Conservation (phyloP, 768 basidiomycete genomes). For the Butyriboletus loyo region DNA sequence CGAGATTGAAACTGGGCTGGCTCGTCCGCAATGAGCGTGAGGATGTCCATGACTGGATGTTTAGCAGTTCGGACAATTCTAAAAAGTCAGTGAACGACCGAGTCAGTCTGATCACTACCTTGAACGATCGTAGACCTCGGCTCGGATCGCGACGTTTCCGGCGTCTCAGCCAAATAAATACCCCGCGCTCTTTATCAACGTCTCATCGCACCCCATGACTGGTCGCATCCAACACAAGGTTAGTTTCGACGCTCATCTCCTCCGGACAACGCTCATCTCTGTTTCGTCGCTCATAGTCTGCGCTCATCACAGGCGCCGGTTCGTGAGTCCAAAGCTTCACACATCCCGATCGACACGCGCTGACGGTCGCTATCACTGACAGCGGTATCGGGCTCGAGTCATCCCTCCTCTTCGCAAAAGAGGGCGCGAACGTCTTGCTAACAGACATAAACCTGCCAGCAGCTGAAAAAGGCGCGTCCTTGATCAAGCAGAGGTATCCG, state of each 20-base stretch:
- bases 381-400: conserved; percentile 98
- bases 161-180: conserved; percentile 5
- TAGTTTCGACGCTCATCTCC: conserved; percentile 3
- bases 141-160: conserved; percentile 1
- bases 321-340: conserved; percentile 52
- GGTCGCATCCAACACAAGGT: conserved; percentile 71
- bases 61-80: too few relatives aligned
- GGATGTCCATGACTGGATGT: not conserved
- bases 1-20: conserved; percentile 19
- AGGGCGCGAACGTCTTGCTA: conserved; percentile 88
- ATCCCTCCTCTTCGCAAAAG: conserved; percentile 89
- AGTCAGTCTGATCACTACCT: not conserved
- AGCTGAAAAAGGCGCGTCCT: conserved; percentile 61
- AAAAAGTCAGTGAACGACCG: too few relatives aligned
- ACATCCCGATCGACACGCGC: not conserved
- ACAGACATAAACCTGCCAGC: conserved; percentile 82
- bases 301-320: conserved; percentile 84
- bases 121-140: not conserved
- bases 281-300: conserved; percentile 46
- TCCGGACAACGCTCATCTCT: conserved; percentile 4
- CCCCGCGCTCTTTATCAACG: not conserved
- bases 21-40: not conserved
- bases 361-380: conserved; percentile 14
- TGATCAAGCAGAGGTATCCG: conserved; percentile 65
- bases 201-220: conserved; percentile 41